Evolutionary conservation across 176 grass and related monocot genomes (phyloP).

Genomic region (maize (Zea mays)): Zm-B73-REFERENCE-NAM-5.0 NC_050098.1:199140501-199141000

Average conservation of each 20-base stretch:
- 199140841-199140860: background rate
- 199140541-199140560: background rate
- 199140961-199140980: no score
- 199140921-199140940: no score
- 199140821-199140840: background rate
- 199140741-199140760: background rate
- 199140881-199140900: background rate
- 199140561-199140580: no score
- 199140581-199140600: background rate
- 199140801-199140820: background rate
- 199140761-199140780: background rate
- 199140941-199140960: no score
- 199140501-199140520: background rate
- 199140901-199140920: background rate
- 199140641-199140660: background rate
- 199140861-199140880: background rate
- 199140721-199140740: background rate
- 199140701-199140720: background rate
- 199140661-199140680: constrained; percentile 24
- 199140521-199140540: background rate
- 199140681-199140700: constrained; percentile 18
- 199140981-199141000: no score
- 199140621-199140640: background rate
- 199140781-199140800: background rate
- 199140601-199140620: background rate